Base-by-base conservation (phyloP, 352 stramenopile genomes). In the Globisporangium nagaii region DNA sequence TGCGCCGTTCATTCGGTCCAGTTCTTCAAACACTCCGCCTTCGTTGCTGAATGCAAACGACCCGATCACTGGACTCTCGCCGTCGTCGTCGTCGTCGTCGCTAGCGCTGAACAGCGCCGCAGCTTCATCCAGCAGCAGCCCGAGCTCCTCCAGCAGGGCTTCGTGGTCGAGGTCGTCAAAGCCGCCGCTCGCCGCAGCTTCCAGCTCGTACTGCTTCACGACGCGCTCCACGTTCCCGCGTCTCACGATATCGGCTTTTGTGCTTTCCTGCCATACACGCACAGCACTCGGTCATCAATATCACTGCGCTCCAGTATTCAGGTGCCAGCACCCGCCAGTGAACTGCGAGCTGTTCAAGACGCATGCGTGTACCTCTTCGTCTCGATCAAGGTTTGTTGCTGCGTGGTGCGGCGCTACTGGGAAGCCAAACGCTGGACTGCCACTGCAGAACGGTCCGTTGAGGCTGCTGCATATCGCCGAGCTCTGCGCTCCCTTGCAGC, bases 1-100 rank as follows among this genome's bases (percentile, higher is more conserved):
- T 32, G 79, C 74, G 32, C 78, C 80, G 47, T 88, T 65, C 78
- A 91, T 87, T 25, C 58, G 72, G 58, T 88, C 72, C 12, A 91
- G 63, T 39, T 75, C 44, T 47, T 89, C 78, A 51, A 86, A 88
- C 39, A 71, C 73, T 22, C 73, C 74, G 13, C 66, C 70, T 40
- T 77, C 63, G 42, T 70, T 86, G 17, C 66, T 84, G 28, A 88
- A 88, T 25, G 68, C 73, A 62, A 87, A 85, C 24, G 71, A 66
- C 0, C 70, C 75, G 15, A 77, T 62, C 39, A 86, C 66, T 6
- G 67, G 64, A 42, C 64, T 86, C 24, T 71, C 65, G 2, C 78
- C 53, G 1, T 83, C 66, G 5, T 65, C 53, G 1, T 68, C 57
- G 1, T 65, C 54, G 19, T 72, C 24, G 15, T 73, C 60, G 3